Percentiles rank a stretch among this genome's conserved stretches.
Evolutionary conservation across 2,329 filamentous ascomycete genomes (phyloP).

Genomic region (Hypoxylon sp.): DNA sequence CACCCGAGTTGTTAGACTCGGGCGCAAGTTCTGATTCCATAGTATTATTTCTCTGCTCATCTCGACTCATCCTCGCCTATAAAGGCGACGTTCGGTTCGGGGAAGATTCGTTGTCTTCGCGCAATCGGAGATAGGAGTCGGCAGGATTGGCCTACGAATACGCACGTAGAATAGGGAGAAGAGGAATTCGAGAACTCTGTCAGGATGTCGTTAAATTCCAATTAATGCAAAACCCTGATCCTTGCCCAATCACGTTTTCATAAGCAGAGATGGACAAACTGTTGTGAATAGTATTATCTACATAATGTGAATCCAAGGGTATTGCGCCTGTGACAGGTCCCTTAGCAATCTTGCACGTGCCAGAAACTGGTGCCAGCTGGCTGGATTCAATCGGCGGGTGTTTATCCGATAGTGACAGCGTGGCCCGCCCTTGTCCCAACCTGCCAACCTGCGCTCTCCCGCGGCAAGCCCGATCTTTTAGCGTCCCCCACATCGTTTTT

Average conservation of each 20-base stretch:
- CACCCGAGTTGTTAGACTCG: constrained; percentile 48
- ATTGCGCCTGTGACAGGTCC: constrained; percentile 5
- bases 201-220: constrained; percentile 19
- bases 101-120: constrained; percentile 27
- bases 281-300: constrained; percentile 25
- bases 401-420: constrained; percentile 52
- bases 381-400: constrained; percentile 37
- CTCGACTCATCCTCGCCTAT: constrained; percentile 56
- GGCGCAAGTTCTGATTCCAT: constrained; percentile 50
- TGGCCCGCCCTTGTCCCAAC: constrained; percentile 41
- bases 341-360: constrained; percentile 37
- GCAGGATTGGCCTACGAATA: constrained; percentile 4
- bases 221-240: constrained; percentile 23
- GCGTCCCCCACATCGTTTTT: constrained; percentile 7
- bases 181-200: constrained; percentile 15
- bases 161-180: constrained; percentile 1
- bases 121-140: constrained; percentile 23
- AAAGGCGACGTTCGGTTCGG: constrained; percentile 44
- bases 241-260: constrained; percentile 31
- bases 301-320: constrained; percentile 2
- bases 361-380: constrained; percentile 38
- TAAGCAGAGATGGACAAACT: constrained; percentile 22
- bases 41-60: constrained; percentile 52
- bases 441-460: too few species aligned
- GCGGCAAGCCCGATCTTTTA: too few species aligned